Evolutionary conservation across 805 yeast genomes (phyloP), one percentile per base, ranked within the genome.

Genomic region (Candida incommunis): DNA sequence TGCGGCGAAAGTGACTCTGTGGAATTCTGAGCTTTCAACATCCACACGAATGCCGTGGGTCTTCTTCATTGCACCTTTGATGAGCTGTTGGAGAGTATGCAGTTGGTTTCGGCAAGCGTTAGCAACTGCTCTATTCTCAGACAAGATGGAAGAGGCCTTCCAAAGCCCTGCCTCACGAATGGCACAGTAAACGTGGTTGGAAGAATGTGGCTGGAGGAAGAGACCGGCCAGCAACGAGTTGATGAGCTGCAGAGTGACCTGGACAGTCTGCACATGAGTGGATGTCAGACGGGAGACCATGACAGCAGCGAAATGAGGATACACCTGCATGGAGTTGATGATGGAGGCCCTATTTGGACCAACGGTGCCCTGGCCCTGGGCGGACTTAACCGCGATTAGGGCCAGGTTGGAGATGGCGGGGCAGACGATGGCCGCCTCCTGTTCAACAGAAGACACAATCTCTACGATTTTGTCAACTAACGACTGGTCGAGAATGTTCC

Each of bases 151-250:
- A 18, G 51, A 40, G 43, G 45, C 44, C 37, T 50, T 43, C 44
- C 48, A 50, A n/a, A 54, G 26, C 13, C 51, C 57, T 5, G 55
- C 51, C 23, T 45, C 49, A 27, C 55, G 48, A 41, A 54, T 43
- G 21, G 42, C 41, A 22, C 53, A 46, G 47, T 49, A 52, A 5
- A 52, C 34, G 34, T 41, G 43, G 29, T 50, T 11, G 41, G 42
- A 4, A 40, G 46, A n/a, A 46, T 31, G 21, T 21, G 23, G n/a
- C 22, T 35, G 45, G 18, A 51, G 43, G 18, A 50, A 51, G 40
- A 51, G 44, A 4, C 53, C 52, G 4, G 49, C 46, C 22, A 51
- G 46, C 23, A 50, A 27, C 13, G 49, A 43, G 35, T 45, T 45
- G 41, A 51, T 46, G 25, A 47, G 43, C 41, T 51, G 54, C 15